Base-by-base conservation (phyloP, 1,139 yeast species). In the Yamadazyma dendronema region DNA sequence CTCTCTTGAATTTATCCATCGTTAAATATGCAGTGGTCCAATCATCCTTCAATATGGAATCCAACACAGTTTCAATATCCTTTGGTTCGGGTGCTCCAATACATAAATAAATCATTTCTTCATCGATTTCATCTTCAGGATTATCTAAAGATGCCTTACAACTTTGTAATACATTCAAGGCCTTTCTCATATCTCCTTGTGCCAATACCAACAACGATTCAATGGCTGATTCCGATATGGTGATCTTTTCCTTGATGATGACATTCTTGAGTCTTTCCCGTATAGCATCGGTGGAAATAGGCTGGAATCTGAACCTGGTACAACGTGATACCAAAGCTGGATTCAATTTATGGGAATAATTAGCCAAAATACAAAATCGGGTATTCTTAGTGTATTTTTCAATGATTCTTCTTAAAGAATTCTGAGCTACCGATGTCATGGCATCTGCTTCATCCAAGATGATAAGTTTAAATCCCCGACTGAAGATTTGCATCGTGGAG, bases 401-500 rank as follows among this genome's bases (percentile, higher is more conserved):
- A 59, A 94, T 94, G 48, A 77, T 79, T 43, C 99, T 70, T 61
- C 99, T 77, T 46, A 94, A 68, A 1, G 98, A 96, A 57, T 92
- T 92, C 59, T 94, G 65, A 0, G 99, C 98, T 8, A 85, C 95
- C 42, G 85, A 82, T 2, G 99, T 92, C 98, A 94, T 94, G 31
- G 98, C 95, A 62, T 94, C 98, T 0, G 98, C 98, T 64, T 94
- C 99, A 65, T 94, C 99, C 47, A 94, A 69, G 25, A 94, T 88
- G 42, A 94, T 84, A 49, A 94, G 70, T 56, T 94, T 94, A 72
- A 90, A 92, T 12, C 92, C 89, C 40, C 64, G 62, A 42, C 74
- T 62, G 63, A 92, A 94, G 39, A 94, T 92, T 59, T 94, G 98
- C 72, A 88, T 79, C 1, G 98, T 92, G 34, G 87, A 77, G 11